A percentile compares a stretch with the other conserved stretches of the same genome.
Evolutionary conservation across 1,284 basidiomycete genomes (phyloP).

Genomic region (Cryptococcus floricola): DNA sequence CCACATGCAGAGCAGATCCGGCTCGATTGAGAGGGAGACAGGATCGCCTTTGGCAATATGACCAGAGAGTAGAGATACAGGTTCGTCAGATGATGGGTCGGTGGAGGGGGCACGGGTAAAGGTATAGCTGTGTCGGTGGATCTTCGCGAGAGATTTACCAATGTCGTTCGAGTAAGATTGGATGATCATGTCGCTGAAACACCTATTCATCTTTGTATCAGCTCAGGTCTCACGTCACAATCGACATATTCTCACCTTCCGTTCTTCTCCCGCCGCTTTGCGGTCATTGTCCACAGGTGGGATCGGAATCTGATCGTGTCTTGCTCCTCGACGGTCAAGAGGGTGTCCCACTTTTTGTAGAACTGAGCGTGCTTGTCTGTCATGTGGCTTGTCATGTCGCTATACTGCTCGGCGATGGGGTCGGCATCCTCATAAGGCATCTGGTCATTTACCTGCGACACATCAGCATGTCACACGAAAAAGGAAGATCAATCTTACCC

Average conservation of each 20-base stretch:
- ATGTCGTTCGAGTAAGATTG: slow-evolving; percentile 48
- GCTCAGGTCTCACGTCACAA: not conserved
- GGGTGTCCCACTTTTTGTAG: slow-evolving; percentile 84
- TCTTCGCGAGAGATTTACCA: slow-evolving; percentile 47
- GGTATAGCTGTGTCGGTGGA: slow-evolving; percentile 60
- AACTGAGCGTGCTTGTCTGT: slow-evolving; percentile 66
- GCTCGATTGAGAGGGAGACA: slow-evolving; percentile 77
- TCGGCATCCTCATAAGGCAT: slow-evolving; percentile 57
- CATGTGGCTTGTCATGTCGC: slow-evolving; percentile 75
- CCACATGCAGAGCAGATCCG: slow-evolving; percentile 73
- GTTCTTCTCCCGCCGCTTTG: slow-evolving; percentile 67
- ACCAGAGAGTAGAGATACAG: slow-evolving; percentile 64
- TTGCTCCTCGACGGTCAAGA: slow-evolving; percentile 84
- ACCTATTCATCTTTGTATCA: slow-evolving; percentile 26
- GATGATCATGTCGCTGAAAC: slow-evolving; percentile 74
- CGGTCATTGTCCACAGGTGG: slow-evolving; percentile 90
- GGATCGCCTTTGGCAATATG: slow-evolving; percentile 76
- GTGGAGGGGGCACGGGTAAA: slow-evolving; percentile 54
- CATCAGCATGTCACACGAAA: not conserved
- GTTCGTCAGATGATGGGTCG: slow-evolving; percentile 11
- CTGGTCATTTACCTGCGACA: slow-evolving; percentile 63
- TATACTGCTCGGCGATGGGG: slow-evolving; percentile 70
- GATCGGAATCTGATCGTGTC: slow-evolving; percentile 76
- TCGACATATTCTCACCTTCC: slow-evolving; percentile 57
- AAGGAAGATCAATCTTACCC: slow-evolving; percentile 52